Conservation (phyloP, 1,284 basidiomycete species). For the Neolentinus lepideus region DNA sequence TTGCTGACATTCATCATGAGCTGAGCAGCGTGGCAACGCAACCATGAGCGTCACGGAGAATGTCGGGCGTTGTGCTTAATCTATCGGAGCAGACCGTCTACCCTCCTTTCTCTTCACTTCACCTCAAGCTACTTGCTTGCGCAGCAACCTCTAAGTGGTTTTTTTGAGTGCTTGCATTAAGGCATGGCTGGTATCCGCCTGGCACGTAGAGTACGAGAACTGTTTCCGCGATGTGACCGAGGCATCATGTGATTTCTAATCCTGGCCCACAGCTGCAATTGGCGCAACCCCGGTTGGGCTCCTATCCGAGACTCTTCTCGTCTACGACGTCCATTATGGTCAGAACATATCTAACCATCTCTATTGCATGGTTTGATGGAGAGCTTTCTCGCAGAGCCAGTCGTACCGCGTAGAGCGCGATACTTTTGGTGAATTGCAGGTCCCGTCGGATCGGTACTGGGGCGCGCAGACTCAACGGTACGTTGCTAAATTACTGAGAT, state of each 20-base stretch:
- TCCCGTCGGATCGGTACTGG: slow-evolving; percentile 96
- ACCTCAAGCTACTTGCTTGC: background rate
- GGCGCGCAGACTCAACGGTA: slow-evolving; percentile 97
- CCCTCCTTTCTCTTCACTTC: background rate
- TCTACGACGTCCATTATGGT: slow-evolving; percentile 41
- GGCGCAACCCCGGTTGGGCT: background rate
- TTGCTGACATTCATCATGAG: background rate
- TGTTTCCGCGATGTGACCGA: background rate
- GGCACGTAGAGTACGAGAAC: slow-evolving; percentile 8
- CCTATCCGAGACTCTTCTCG: slow-evolving; percentile 24
- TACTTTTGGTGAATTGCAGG: slow-evolving; percentile 90
- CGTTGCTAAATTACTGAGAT: slow-evolving; percentile 8
- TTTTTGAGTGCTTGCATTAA: background rate
- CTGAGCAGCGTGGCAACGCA: background rate
- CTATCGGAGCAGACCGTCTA: background rate
- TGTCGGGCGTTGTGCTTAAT: background rate
- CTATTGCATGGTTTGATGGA: background rate
- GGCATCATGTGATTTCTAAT: slow-evolving; percentile 2
- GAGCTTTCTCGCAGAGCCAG: slow-evolving; percentile 26
- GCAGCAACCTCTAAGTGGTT: background rate
- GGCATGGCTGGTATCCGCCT: slow-evolving; percentile 11
- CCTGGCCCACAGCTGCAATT: slow-evolving; percentile 6
- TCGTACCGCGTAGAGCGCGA: slow-evolving; percentile 66
- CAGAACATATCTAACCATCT: slow-evolving; percentile 1
- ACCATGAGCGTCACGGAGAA: background rate